phyloP scores from a whole-genome alignment of 208 protist genomes.

The Trypanosoma mega region DNA sequence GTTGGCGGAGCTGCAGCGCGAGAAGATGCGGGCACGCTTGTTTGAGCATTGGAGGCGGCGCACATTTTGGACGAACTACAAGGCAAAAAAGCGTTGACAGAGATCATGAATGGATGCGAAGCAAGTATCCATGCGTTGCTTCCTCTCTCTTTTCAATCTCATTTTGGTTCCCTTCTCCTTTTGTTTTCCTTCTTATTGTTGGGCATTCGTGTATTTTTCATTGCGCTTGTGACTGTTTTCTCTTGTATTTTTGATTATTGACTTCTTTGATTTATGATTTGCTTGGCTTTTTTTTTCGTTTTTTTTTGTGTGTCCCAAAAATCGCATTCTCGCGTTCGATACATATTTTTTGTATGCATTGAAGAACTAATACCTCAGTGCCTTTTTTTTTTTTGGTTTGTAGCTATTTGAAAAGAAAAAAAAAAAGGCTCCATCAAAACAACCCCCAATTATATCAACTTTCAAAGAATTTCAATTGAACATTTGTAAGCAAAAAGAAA shows the following conservation, averaged over 20 bases:
- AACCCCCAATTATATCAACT: no score
- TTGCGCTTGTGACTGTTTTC: not conserved
- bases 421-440: no score
- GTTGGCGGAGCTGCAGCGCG: conserved; percentile 45
- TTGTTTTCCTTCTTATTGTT: not conserved
- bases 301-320: not conserved
- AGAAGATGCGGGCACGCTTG: conserved; percentile 29
- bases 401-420: not conserved
- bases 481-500: no score
- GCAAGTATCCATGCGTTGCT: no score
- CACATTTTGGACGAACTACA: conserved; percentile 9
- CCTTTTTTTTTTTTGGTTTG: not conserved
- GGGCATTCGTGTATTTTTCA: not conserved
- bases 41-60: conserved; percentile 29
- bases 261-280: conserved; percentile 9
- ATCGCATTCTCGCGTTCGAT: not conserved
- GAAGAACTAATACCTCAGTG: conserved; percentile 2
- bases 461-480: no score
- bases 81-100: not conserved
- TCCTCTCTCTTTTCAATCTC: no score
- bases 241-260: conserved; percentile 9
- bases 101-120: not conserved
- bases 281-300: not conserved
- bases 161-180: conserved; percentile 12
- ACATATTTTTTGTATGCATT: not conserved